phyloP scores from a whole-genome alignment of 148 eudicot species.

The Suaeda aralocaspica region DNA sequence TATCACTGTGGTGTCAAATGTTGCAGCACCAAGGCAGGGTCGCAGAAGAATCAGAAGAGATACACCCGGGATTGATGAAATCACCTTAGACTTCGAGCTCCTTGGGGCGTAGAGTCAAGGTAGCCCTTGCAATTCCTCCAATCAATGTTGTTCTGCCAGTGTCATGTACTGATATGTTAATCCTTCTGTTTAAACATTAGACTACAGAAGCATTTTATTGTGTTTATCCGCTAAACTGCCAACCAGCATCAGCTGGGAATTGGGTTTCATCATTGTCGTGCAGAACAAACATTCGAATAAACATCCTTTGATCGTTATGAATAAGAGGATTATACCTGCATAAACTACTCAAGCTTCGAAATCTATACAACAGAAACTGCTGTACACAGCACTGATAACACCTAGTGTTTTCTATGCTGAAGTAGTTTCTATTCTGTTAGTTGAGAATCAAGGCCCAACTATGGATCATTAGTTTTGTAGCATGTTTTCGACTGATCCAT shows the following conservation, averaged over 20 bases:
- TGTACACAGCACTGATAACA: too few species aligned
- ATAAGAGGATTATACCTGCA: too few species aligned
- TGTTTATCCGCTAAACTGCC: slow-evolving; percentile 15
- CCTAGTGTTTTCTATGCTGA: too few species aligned
- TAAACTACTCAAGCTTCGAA: too few species aligned
- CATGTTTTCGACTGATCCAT: too few species aligned
- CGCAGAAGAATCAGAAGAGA: slow-evolving; percentile 52
- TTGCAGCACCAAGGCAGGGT: slow-evolving; percentile 26
- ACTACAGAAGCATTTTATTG: slow-evolving; percentile 2
- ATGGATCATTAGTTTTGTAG: too few species aligned
- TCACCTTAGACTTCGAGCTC: slow-evolving; percentile 84
- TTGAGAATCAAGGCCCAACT: too few species aligned
- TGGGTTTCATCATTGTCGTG: too few species aligned
- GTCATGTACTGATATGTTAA: slow-evolving; percentile 18
- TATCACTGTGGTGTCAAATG: slow-evolving; percentile 38
- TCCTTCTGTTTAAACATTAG: slow-evolving; percentile 10
- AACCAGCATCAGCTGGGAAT: neutral
- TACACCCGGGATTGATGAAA: slow-evolving; percentile 84
- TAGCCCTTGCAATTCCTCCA: slow-evolving; percentile 20
- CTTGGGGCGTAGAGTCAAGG: slow-evolving; percentile 52
- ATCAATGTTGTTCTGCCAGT: slow-evolving; percentile 22
- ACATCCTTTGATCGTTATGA: too few species aligned
- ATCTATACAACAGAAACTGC: too few species aligned
- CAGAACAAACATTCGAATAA: too few species aligned
- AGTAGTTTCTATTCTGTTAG: too few species aligned